A percentile compares a stretch with the other conserved stretches of the same genome.
phyloP scores from a whole-genome alignment of 2,329 filamentous ascomycete genomes.

The Rhynchosporium secalis region DNA sequence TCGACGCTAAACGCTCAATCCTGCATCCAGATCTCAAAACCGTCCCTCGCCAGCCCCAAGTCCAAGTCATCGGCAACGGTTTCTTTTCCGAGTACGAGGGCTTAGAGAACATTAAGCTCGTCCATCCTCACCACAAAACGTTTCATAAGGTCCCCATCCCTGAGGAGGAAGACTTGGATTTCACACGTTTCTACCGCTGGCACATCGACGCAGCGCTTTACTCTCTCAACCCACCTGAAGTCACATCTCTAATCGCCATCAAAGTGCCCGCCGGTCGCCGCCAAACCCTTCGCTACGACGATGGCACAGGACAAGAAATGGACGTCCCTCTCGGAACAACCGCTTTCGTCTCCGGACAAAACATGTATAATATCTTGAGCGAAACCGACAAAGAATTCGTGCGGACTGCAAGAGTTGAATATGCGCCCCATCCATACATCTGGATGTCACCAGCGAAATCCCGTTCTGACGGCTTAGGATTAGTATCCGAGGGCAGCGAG shows the following conservation, averaged over 20 bases:
- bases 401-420: constrained; percentile 67
- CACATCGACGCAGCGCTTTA: constrained; percentile 80
- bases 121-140: constrained; percentile 75
- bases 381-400: constrained; percentile 67
- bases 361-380: constrained; percentile 68
- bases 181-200: constrained; percentile 71
- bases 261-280: constrained; percentile 64
- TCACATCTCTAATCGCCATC: constrained; percentile 73
- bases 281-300: constrained; percentile 72
- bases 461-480: constrained; percentile 67
- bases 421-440: constrained; percentile 77
- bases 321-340: constrained; percentile 73
- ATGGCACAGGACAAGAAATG: constrained; percentile 65
- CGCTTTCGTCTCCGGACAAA: constrained; percentile 70
- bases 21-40: constrained; percentile 78
- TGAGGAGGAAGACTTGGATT: constrained; percentile 57
- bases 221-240: constrained; percentile 70
- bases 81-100: constrained; percentile 69
- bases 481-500: constrained; percentile 66
- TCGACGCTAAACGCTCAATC: constrained; percentile 64
- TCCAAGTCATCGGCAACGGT: constrained; percentile 79
- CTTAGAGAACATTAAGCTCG: constrained; percentile 64
- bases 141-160: constrained; percentile 70
- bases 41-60: constrained; percentile 75
- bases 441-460: constrained; percentile 75